phyloP scores from a whole-genome alignment of 2,329 filamentous ascomycete genomes.

The Aspergillus pseudoviridinutans region DNA sequence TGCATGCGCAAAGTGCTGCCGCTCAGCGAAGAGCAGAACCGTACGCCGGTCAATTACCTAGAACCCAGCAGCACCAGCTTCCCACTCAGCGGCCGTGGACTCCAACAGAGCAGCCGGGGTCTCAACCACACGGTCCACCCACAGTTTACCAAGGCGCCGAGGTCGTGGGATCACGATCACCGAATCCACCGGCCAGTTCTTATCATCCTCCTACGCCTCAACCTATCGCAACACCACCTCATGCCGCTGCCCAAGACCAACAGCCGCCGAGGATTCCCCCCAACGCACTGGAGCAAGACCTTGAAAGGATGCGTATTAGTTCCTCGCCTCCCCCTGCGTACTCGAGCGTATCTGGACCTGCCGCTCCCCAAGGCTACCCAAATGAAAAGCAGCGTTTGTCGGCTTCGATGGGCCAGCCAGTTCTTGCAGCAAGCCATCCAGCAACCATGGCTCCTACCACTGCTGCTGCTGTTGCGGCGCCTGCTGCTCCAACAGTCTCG shows the following conservation, averaged over 20 bases:
- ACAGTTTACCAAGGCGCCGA: conserved; percentile 85
- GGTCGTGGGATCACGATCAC: conserved; percentile 52
- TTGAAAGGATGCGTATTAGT: conserved; percentile 73
- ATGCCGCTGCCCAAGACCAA: conserved; percentile 12
- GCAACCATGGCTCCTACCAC: conserved; percentile 20
- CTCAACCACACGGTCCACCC: conserved; percentile 81
- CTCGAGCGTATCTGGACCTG: conserved; percentile 62
- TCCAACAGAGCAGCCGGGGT: conserved; percentile 83
- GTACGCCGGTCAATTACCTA: conserved; percentile 56
- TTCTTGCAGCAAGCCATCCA: conserved; percentile 22
- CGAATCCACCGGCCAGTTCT: conserved; percentile 36
- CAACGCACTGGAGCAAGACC: conserved; percentile 79
- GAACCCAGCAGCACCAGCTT: conserved; percentile 33
- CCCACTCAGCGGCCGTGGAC: conserved; percentile 72
- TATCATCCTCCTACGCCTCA: conserved; percentile 32
- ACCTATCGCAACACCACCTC: conserved; percentile 19
- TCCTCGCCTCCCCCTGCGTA: conserved; percentile 94
- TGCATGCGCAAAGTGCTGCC: conserved; percentile 72
- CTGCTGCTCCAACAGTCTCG: conserved; percentile 30
- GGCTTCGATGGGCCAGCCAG: conserved; percentile 15
- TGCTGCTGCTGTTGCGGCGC: conserved; percentile 13
- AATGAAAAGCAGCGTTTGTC: conserved; percentile 68
- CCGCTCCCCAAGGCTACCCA: conserved; percentile 59
- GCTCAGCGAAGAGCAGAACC: conserved; percentile 77
- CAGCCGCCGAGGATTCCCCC: conserved; percentile 47